Evolutionary conservation across 352 stramenopile genomes (phyloP).

Genomic region (Phytophthora capsici): DNA sequence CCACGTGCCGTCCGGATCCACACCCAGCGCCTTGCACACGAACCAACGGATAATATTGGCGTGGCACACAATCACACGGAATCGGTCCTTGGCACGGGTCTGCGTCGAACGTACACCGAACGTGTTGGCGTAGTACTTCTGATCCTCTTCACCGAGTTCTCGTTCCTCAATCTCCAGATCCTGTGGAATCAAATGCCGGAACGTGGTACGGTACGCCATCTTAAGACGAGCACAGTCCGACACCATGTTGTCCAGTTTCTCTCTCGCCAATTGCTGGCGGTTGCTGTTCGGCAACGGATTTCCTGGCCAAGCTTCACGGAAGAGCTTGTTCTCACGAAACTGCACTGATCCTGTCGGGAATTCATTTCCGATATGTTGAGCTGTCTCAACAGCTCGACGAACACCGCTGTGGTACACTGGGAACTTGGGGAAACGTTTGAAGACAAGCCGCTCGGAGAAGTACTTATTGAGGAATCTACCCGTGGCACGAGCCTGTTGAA

Average conservation of each 20-base stretch:
- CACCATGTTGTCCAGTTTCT: constrained; percentile 82
- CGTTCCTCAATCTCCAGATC: constrained; percentile 60
- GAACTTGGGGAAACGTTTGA: constrained; percentile 67
- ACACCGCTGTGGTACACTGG: constrained; percentile 69
- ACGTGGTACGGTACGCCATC: constrained; percentile 68
- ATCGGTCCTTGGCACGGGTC: constrained; percentile 52
- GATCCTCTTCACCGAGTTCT: constrained; percentile 54
- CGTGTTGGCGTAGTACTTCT: constrained; percentile 55
- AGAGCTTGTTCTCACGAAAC: constrained; percentile 71
- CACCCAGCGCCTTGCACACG: constrained; percentile 66
- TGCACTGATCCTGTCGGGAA: constrained; percentile 47
- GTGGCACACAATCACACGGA: constrained; percentile 70
- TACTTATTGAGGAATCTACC: constrained; percentile 63
- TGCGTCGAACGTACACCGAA: constrained; percentile 47
- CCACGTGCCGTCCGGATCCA: constrained; percentile 71
- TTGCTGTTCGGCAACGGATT: constrained; percentile 71
- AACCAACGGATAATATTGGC: constrained; percentile 83
- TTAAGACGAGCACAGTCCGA: constrained; percentile 70
- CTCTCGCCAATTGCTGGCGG: constrained; percentile 63
- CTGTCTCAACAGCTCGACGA: constrained; percentile 58
- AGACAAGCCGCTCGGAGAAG: constrained; percentile 47
- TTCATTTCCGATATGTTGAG: constrained; percentile 44
- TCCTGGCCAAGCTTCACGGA: constrained; percentile 70
- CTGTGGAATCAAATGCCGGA: constrained; percentile 69
- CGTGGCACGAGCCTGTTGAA: constrained; percentile 53